Base-by-base conservation (phyloP, 352 stramenopile species). In the Pythium graminicola region DNA sequence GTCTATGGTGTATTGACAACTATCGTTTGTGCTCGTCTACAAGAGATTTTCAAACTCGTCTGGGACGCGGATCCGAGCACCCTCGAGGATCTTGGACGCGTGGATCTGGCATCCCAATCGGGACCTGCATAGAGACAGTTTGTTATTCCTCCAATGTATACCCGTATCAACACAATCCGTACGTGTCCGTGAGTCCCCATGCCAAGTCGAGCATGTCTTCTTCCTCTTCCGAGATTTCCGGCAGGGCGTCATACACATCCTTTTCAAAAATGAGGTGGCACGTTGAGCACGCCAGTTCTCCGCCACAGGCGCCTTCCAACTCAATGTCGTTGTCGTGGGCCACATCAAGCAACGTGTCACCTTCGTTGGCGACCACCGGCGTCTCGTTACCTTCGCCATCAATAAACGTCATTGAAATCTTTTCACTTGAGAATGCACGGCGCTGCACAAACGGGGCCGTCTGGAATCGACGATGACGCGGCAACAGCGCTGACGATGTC, bases 191-290 rank as follows among this genome's bases (percentile, higher is more conserved):
- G 33, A 99, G 80, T 6, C 96, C 97, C 70, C 98, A 99, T 9
- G 97, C 97, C 92, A 99, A 97, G 70, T 99, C 95, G 29, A 98
- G 79, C 93, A 98, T 99, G 68, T 99, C 97, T 67, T 99, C 96
- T 67, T 99, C 97, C 49, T 99, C 95, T 65, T 99, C 96, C 43
- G 70, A 94, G 8, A 95, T 68, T 42, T 95, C 83, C 13, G 91
- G 69, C 22, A 99, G 70, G 19, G 68, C 11, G 31, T 99, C 87
- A 55, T 95, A 99, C 22, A 99, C 60, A 11, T 82, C 65, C 28
- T 93, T 77, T 27, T 95, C 80, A 20, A 99, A 68, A 45, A 99
- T 98, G 26, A 98, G 81, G 79, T 99, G 97, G 65, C 97, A 99
- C 5, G 97, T 99, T 24, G 90, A 98, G 73, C 96, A 99, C 2